Conservation (phyloP, 441 rosid genomes). For the Brassica balearica region DNA sequence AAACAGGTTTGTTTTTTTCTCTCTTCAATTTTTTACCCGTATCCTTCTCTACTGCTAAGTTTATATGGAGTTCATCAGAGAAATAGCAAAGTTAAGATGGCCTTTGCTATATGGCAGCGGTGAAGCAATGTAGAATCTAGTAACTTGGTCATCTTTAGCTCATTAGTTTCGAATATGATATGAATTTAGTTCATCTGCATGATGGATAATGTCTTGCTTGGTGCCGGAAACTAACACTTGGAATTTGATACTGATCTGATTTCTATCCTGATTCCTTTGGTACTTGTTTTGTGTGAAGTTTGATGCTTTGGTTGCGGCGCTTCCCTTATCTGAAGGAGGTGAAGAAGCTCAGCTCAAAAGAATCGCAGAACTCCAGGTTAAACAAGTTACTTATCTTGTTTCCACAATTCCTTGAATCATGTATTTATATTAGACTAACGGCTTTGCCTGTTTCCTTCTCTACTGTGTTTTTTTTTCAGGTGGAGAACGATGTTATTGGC, state of each 20-base stretch:
- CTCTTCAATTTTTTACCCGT: slow-evolving; percentile 8
- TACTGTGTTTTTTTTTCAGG: slow-evolving; percentile 43
- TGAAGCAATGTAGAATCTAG: background rate
- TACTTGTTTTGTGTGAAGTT: slow-evolving; percentile 50
- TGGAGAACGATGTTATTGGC: slow-evolving; percentile 81
- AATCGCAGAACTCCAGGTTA: slow-evolving; percentile 80
- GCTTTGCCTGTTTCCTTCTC: slow-evolving; percentile 9
- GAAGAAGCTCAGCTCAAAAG: slow-evolving; percentile 88
- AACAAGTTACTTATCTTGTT: background rate
- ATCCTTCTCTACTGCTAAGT: no score
- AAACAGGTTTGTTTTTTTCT: slow-evolving; percentile 59
- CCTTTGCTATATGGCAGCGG: background rate
- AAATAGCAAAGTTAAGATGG: background rate
- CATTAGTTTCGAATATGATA: background rate
- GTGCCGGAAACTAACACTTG: background rate
- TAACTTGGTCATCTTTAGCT: background rate
- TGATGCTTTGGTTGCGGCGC: slow-evolving; percentile 89
- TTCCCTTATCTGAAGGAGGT: slow-evolving; percentile 88
- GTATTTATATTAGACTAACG: background rate
- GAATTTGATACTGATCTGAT: background rate
- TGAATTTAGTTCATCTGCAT: background rate
- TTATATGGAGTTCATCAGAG: no score
- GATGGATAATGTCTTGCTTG: background rate
- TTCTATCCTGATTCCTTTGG: background rate
- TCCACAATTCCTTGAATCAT: background rate